phyloP scores from a whole-genome alignment of 192 early-diverging fungal species.

The Backusella tarrabulga region DNA sequence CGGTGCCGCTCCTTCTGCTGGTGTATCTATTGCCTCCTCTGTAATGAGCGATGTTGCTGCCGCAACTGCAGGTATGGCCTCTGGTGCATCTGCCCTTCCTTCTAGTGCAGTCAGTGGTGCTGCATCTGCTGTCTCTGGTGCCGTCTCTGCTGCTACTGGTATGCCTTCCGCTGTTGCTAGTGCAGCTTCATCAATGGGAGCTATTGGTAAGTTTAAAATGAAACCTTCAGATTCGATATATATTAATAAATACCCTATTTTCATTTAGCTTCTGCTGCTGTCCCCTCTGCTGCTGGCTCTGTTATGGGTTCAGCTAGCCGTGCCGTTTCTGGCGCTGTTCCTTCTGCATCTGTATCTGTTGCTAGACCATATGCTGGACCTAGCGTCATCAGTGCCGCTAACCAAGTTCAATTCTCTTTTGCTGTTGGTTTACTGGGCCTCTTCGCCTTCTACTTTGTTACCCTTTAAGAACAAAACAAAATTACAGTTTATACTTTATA shows the following conservation, averaged over 20 bases:
- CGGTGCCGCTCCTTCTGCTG: not conserved
- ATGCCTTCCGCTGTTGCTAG: not conserved
- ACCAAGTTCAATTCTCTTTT: not conserved
- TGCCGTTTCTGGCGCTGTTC: not conserved
- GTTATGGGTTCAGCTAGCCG: not conserved
- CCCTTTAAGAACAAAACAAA: not conserved
- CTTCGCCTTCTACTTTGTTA: not conserved
- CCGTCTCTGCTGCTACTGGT: not conserved
- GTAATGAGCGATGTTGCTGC: not conserved
- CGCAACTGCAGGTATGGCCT: not conserved
- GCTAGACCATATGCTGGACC: constrained; percentile 15
- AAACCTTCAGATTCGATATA: not conserved
- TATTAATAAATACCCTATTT: not conserved
- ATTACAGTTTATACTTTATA: not conserved
- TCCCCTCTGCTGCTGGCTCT: not conserved
- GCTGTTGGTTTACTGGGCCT: not conserved
- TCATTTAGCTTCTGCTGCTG: not conserved
- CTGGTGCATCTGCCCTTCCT: not conserved
- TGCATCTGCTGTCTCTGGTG: not conserved
- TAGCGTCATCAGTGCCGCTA: constrained; percentile 5
- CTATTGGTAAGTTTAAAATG: not conserved
- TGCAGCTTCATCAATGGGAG: constrained; percentile 2
- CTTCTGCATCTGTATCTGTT: not conserved
- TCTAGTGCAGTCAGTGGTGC: not conserved
- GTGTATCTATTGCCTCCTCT: too few relatives aligned